These are phyloP conservation scores for Cadophora malorum DNA, from an alignment of 2,329 filamentous ascomycete species.

Conservation along the genomic window DNA sequence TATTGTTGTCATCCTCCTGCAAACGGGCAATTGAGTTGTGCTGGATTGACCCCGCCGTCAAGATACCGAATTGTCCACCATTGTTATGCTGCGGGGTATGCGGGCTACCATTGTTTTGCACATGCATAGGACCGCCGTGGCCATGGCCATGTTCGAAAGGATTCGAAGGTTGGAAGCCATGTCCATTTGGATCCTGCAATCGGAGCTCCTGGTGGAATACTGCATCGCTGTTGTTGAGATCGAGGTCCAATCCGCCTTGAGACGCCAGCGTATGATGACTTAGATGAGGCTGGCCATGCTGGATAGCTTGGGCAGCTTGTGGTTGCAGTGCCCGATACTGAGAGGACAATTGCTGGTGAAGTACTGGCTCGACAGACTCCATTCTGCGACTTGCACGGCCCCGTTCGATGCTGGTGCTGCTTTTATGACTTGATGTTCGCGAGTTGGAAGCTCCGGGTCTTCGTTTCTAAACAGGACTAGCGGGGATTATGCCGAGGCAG, in stretches of 20 bases:
- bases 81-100: conserved; percentile 48
- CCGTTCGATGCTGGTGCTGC: conserved; percentile 39
- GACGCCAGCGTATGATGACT: conserved; percentile 45
- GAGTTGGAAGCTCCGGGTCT: neutral
- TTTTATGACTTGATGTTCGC: conserved; percentile 33
- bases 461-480: neutral
- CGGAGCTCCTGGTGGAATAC: conserved; percentile 49
- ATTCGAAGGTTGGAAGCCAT: conserved; percentile 45
- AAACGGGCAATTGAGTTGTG: conserved; percentile 46
- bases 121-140: conserved; percentile 41
- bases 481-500: neutral
- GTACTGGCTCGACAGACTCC: conserved; percentile 41
- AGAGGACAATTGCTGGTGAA: conserved; percentile 43
- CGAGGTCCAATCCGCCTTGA: conserved; percentile 49
- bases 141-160: conserved; percentile 47
- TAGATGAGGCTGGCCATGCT: conserved; percentile 44
- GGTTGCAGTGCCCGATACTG: conserved; percentile 44
- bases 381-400: conserved; percentile 40
- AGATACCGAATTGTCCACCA: conserved; percentile 54
- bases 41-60: conserved; percentile 48
- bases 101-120: conserved; percentile 42
- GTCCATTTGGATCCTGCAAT: conserved; percentile 46
- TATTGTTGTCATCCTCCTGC: conserved; percentile 49
- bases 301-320: conserved; percentile 44
- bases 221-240: conserved; percentile 49